Conservation (phyloP, 305 asterid genomes). For the Fraxinus platypoda region DNA sequence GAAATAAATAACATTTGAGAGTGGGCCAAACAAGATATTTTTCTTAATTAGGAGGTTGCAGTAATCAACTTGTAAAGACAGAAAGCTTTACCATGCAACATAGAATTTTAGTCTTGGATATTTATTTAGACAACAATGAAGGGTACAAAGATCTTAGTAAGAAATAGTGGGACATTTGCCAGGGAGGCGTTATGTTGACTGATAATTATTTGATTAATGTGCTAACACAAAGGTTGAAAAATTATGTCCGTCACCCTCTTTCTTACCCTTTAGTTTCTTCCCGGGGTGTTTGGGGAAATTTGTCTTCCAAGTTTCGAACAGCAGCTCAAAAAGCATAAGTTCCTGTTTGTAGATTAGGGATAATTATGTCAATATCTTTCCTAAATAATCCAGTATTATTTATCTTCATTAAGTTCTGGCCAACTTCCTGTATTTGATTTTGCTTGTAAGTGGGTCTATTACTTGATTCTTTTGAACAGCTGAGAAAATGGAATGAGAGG, state of each 20-base stretch:
- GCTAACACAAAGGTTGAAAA: not conserved
- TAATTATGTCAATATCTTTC: not conserved
- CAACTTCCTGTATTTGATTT: slow-evolving; percentile 21
- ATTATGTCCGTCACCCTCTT: not conserved
- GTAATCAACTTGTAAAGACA: not conserved
- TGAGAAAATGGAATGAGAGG: slow-evolving; percentile 97
- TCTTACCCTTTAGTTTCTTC: not conserved
- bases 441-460: slow-evolving; percentile 1
- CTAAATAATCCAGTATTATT: slow-evolving; percentile 1
- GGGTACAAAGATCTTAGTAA: not conserved
- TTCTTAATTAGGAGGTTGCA: not conserved
- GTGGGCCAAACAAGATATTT: not conserved
- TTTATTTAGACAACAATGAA: not conserved
- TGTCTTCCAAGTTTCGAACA: not conserved
- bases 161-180: not conserved
- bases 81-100: not conserved
- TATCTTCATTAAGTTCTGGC: slow-evolving; percentile 11
- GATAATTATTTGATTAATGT: not conserved
- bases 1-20: not conserved
- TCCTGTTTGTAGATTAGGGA: not conserved
- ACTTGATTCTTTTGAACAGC: slow-evolving; percentile 43
- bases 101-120: not conserved
- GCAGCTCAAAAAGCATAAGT: not conserved
- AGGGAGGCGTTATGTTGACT: not conserved
- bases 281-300: not conserved